Percentiles rank a stretch among this genome's conserved stretches.
phyloP scores from a whole-genome alignment of 192 early-diverging fungal species.

The Coemansia sp. region DNA sequence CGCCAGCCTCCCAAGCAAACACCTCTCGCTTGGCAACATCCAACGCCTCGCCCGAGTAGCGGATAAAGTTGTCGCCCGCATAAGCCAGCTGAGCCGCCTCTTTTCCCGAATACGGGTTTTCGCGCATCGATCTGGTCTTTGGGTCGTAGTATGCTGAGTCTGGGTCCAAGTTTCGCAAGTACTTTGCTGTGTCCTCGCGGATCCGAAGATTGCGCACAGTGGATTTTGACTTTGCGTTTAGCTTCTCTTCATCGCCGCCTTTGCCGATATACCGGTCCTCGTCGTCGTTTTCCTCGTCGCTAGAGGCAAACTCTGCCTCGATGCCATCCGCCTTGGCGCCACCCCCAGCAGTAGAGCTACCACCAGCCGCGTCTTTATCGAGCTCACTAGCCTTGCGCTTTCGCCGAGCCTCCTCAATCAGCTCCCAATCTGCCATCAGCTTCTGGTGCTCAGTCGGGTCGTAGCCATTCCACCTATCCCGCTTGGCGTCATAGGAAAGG shows the following conservation, averaged over 20 bases:
- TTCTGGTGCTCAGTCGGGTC: constrained; percentile 84
- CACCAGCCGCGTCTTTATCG: constrained; percentile 57
- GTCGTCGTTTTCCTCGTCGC: constrained; percentile 80
- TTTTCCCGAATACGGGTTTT: constrained; percentile 82
- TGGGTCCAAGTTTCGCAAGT: constrained; percentile 92
- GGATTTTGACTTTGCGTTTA: constrained; percentile 87
- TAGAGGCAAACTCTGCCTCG: constrained; percentile 41
- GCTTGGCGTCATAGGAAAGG: constrained; percentile 92
- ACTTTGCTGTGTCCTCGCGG: constrained; percentile 99
- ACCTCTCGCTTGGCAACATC: constrained; percentile 83
- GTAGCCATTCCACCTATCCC: constrained; percentile 99
- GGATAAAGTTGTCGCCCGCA: constrained; percentile 93
- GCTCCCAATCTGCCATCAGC: constrained; percentile 76
- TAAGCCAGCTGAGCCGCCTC: constrained; percentile 59
- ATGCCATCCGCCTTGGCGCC: constrained; percentile 8
- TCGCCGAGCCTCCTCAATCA: constrained; percentile 82
- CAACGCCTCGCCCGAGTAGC: constrained; percentile 84
- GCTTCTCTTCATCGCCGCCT: constrained; percentile 71
- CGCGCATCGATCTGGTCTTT: constrained; percentile 98
- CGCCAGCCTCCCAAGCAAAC: constrained; percentile 94
- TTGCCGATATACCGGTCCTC: constrained; percentile 84
- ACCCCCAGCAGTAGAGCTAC: neutral
- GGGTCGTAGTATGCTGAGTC: constrained; percentile 98
- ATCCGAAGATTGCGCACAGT: constrained; percentile 98
- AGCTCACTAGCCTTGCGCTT: constrained; percentile 76